Evolutionary conservation across 2,329 filamentous ascomycete species (phyloP), one percentile per base, ranked within the genome.

Genomic region (Diplocarpon mali): DNA sequence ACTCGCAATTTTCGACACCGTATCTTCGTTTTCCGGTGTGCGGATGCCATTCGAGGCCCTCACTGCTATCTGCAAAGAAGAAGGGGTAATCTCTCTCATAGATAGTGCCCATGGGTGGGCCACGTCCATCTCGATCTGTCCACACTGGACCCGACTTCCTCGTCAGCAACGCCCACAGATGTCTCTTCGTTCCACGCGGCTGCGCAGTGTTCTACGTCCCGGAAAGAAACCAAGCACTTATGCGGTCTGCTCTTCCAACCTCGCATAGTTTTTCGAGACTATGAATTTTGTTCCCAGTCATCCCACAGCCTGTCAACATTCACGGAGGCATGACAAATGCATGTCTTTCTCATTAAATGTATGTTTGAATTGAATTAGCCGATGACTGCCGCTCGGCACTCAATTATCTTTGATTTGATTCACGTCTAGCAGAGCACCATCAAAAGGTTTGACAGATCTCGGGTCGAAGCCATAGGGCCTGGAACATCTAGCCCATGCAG

Each of bases 61-160:
- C 45, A 71, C 75, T 1, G 61, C 64, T 7, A 70, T 75, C 0
- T 95, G 88, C 61, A 73, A 70, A 36, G 73, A 80, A 45, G 67
- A 80, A 17, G 76, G 74, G 0, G 67, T 95, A 2, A 60, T 90
- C 43, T 88, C 82, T 55, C 67, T 86, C 15, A 31, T 60, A 12
- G 90, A 96, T 60, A 89, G 77, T 13, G 90, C 90, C 0, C 90
- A 96, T 64, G 82, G 83, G 67, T 94, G 17, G 90, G 90, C 2
- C 83, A 92, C 64, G 71, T 95, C 7, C 69, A 73, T 1, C 63
- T 95, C 7, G 76, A 93, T 62, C 65, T 95, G n/a, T 12, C 52
- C 60, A 0, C 65, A 3, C 66, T 88, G 2, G 75, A 88, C 50
- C 80, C 87, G 0, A 89, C 66, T 85, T 93, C 66, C 85, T 93